Evolutionary conservation across 495 filamentous ascomycete genomes (phyloP).

Genomic region (Parathielavia hyrcaniae): DNA sequence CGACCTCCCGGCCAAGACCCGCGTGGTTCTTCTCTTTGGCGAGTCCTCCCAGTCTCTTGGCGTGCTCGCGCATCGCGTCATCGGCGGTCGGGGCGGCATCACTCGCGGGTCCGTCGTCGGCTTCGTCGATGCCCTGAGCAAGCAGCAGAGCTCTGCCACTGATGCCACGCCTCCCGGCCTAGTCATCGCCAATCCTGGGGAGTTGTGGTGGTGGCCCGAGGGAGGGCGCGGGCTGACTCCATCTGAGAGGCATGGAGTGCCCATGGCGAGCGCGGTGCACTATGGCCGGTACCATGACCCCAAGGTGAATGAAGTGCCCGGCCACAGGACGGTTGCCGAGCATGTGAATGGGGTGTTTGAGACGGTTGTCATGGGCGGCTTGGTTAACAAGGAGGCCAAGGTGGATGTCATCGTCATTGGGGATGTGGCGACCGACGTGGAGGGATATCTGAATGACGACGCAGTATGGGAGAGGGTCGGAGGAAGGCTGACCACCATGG

Average conservation of each 20-base stretch:
- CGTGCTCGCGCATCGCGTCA: slow-evolving; percentile 61
- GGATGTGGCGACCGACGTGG: slow-evolving; percentile 48
- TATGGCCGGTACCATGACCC: slow-evolving; percentile 31
- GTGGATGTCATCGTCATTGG: slow-evolving; percentile 62
- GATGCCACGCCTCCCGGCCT: slow-evolving; percentile 43
- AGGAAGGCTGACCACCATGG: slow-evolving; percentile 33
- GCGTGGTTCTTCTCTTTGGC: slow-evolving; percentile 69
- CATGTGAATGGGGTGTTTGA: slow-evolving; percentile 64
- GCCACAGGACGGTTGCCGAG: slow-evolving; percentile 43
- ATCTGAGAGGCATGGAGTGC: slow-evolving; percentile 46
- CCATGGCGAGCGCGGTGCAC: slow-evolving; percentile 52
- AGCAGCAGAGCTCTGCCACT: slow-evolving; percentile 26
- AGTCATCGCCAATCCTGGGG: slow-evolving; percentile 66
- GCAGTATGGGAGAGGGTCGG: slow-evolving; percentile 45
- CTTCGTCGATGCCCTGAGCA: slow-evolving; percentile 50
- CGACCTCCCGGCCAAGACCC: slow-evolving; percentile 47
- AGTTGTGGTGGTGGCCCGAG: slow-evolving; percentile 61
- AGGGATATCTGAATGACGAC: slow-evolving; percentile 50
- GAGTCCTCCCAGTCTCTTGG: slow-evolving; percentile 66
- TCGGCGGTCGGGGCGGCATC: slow-evolving; percentile 54
- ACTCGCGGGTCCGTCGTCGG: slow-evolving; percentile 58
- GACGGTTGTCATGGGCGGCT: slow-evolving; percentile 41
- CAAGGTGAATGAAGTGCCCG: slow-evolving; percentile 51
- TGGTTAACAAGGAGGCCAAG: slow-evolving; percentile 40
- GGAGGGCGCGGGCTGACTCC: slow-evolving; percentile 50